Conservation (phyloP, 768 basidiomycete species). For the Clitopilus hobsonii region DNA sequence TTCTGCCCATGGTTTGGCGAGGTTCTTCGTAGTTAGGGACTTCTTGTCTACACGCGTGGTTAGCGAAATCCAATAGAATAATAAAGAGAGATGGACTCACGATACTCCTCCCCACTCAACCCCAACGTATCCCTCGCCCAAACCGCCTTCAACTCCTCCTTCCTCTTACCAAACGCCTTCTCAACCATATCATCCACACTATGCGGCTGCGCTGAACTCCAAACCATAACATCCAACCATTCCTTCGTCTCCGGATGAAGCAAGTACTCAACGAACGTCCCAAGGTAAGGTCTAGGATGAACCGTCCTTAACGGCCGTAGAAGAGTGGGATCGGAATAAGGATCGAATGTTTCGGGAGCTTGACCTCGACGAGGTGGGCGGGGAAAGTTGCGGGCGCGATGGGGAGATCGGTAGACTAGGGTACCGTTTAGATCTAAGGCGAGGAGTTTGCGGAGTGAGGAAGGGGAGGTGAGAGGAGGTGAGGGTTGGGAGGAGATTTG, state of each 20-base stretch:
- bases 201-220: slow-evolving; percentile 83
- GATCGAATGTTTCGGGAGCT: slow-evolving; percentile 9
- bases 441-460: slow-evolving; percentile 52
- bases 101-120: slow-evolving; percentile 52
- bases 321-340: slow-evolving; percentile 18
- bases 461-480: slow-evolving; percentile 15
- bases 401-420: slow-evolving; percentile 56
- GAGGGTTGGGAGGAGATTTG: slow-evolving; percentile 24
- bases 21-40: slow-evolving; percentile 67
- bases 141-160: slow-evolving; percentile 46
- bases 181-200: slow-evolving; percentile 75
- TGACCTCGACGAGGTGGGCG: not conserved
- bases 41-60: slow-evolving; percentile 30
- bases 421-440: slow-evolving; percentile 77
- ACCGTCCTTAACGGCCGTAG: slow-evolving; percentile 30
- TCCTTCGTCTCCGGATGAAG: slow-evolving; percentile 52
- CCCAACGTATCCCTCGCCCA: slow-evolving; percentile 84
- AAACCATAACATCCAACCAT: slow-evolving; percentile 85
- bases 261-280: slow-evolving; percentile 56
- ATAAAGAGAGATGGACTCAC: slow-evolving; percentile 38
- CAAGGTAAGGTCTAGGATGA: slow-evolving; percentile 63
- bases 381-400: slow-evolving; percentile 12
- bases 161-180: slow-evolving; percentile 45
- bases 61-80: not conserved
- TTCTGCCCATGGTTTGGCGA: slow-evolving; percentile 59